Percentiles rank a stretch among this genome's conserved stretches.
Evolutionary conservation across 78 protist species (phyloP).

Genomic region (Creolimax fragrantissima): DNA sequence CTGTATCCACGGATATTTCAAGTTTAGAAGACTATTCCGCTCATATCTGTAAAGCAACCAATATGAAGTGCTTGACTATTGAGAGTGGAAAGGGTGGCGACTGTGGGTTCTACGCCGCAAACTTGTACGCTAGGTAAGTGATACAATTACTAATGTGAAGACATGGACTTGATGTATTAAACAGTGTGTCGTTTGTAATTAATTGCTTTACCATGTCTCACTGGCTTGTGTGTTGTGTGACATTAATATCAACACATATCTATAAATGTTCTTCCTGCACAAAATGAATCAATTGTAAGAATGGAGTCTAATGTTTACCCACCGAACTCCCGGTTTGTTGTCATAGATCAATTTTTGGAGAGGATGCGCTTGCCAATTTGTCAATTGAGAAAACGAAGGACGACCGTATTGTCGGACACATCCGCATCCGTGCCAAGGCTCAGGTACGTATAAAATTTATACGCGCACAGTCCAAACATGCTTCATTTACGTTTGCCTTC

Average conservation of each 20-base stretch:
- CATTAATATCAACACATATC: too few species aligned
- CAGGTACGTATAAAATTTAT: slow-evolving; percentile 34
- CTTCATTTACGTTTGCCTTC: too few species aligned
- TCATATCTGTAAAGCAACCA: slow-evolving; percentile 73
- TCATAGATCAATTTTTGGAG: slow-evolving; percentile 69
- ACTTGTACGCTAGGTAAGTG: slow-evolving; percentile 76
- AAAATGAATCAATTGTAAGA: too few species aligned
- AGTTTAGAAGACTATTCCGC: slow-evolving; percentile 62
- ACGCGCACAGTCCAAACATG: too few species aligned
- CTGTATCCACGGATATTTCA: slow-evolving; percentile 34
- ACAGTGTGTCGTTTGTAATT: too few species aligned
- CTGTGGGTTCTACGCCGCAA: slow-evolving; percentile 87
- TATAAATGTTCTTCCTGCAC: too few species aligned
- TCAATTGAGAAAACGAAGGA: slow-evolving; percentile 55
- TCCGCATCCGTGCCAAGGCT: slow-evolving; percentile 86
- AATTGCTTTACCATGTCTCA: too few species aligned
- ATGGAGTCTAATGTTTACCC: too few species aligned
- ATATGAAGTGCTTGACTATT: slow-evolving; percentile 83
- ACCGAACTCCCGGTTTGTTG: too few species aligned
- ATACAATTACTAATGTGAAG: too few species aligned
- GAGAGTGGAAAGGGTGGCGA: slow-evolving; percentile 61
- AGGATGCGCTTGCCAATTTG: slow-evolving; percentile 89
- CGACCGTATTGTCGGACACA: slow-evolving; percentile 71
- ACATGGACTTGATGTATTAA: too few species aligned
- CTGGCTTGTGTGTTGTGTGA: too few species aligned